Base-by-base conservation (phyloP, 2,329 filamentous ascomycete species). In the Aspergillus tanneri region DNA sequence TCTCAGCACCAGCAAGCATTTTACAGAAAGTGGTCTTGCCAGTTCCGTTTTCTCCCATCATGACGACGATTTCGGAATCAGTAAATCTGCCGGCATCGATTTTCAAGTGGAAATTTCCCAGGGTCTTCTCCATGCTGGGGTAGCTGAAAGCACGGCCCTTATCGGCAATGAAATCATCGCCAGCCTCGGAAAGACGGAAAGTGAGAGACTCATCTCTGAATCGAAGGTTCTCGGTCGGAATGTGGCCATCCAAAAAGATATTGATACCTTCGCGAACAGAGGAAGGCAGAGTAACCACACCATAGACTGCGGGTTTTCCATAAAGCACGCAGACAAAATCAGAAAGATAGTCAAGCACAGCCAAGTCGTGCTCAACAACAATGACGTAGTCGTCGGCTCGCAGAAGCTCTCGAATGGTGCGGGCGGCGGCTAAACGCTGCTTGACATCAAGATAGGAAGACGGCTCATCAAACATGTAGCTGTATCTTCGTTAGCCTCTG, bases 31-130 rank as follows among this genome's bases (percentile, higher is more conserved):
- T 99, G 1, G 93, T 99, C 81, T 99, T 96, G 71, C 95, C 95
- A 27, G 95, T 99, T 75, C 93, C 93, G 75, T 99, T 99, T 78
- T 97, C 92, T 60, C 93, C 93, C 93, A 99, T 97, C 90, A 99
- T 95, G 72, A 99, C 93, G 49, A 99, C 84, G 61, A 99, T 99
- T 69, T 99, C 93, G 0, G 93, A 99, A 71, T 99, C 92, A 16
- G 93, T 97, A 69, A 99, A 99, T 52, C 86, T 79, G 60, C 95
- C 93, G 19, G 81, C 49, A 38, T 97, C 87, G 57, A 99, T 85
- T 49, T 74, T 81, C 42, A 99, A 83, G 63, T 87, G 83, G 81
- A 99, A 99, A 69, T 80, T 82, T 52, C 91, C 93, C 28, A 97
- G 79, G 0, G 88, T 93, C 82, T 97, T 97, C 71, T 89, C 80